Conservation (phyloP, 768 basidiomycete genomes). For the Trametes cingulata region DNA sequence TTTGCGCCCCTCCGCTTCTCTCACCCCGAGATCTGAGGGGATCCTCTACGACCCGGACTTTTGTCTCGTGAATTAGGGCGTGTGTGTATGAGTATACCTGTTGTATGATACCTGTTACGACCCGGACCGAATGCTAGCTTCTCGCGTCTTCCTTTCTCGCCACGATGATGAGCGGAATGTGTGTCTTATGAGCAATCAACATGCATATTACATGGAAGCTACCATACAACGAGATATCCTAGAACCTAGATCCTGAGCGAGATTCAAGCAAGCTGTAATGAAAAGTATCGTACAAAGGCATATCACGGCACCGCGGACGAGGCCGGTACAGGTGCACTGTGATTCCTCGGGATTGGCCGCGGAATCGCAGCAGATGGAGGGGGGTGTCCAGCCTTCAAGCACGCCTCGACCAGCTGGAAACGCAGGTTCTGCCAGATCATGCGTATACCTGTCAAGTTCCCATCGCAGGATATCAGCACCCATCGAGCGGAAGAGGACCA, state of each 20-base stretch:
- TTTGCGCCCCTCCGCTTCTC: conserved; percentile 4
- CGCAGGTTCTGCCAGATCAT: conserved; percentile 11
- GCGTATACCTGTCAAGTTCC: not conserved
- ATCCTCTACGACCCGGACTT: not conserved
- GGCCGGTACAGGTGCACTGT: not conserved
- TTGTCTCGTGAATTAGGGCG: not conserved
- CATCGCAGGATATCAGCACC: conserved; percentile 4
- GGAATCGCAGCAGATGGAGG: conserved; percentile 4
- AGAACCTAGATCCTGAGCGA: no score
- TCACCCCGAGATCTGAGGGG: conserved; percentile 4
- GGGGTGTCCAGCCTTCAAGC: conserved; percentile 3
- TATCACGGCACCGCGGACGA: not conserved
- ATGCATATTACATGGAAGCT: no score
- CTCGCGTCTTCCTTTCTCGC: not conserved
- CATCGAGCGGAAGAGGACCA: not conserved
- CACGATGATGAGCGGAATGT: no score
- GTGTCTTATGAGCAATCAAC: no score
- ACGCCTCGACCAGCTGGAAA: conserved; percentile 2
- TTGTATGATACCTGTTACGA: not conserved
- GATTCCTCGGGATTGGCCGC: not conserved
- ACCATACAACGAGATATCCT: not conserved
- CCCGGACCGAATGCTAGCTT: not conserved
- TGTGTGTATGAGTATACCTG: not conserved
- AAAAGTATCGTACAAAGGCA: no score
- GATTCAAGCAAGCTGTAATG: no score